Base-by-base conservation (phyloP, 129 eudicot species). In the Pulicaria dysenterica region DNA sequence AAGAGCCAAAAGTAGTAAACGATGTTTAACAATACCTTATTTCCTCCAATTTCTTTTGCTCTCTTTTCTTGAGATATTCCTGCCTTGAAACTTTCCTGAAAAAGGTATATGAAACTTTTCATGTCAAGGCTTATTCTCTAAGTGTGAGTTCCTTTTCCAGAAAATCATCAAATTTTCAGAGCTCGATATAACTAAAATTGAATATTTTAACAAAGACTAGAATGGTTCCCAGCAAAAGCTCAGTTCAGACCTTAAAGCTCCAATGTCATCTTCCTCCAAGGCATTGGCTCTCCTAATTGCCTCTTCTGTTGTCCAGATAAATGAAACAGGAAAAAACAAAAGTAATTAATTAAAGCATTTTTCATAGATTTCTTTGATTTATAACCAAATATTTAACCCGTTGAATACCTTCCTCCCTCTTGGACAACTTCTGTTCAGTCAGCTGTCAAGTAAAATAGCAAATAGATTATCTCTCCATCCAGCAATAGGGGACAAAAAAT, bases 31-130 rank as follows among this genome's bases (percentile, higher is more conserved):
- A 59, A 14, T 78, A 90, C 98, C 87, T 78, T 73, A 93, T 84
- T 76, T 93, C 96, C 24, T 93, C 96, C 56, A 93, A 55, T 69
- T 89, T 93, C 87, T 89, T 87, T 66, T 82, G 86, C 87, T 93
- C 96, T 79, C 98, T 87, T 81, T 93, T 89, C 85, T 93, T 93
- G 72, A 93, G 77, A 80, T 93, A 93, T 77, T 93, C 96, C 72
- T 90, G 98, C 84, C 98, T 85, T 34, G 98, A 93, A 75, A 82
- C 86, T 77, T 82, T 85, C 51, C 98, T 90, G 89, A 64, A 75
- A 24, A 51, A 31, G 42, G 34, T n/a, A 51, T 17, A 68, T 24
- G 19, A 58, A 70, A 59, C 15, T 62, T 63, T 10, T 54, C 51
- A 15, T 31, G 9, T 71, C 54, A 6, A 38, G 41, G 15, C n/a